phyloP scores from a whole-genome alignment of 441 rosid species.

The Aquilaria agallochum region DNA sequence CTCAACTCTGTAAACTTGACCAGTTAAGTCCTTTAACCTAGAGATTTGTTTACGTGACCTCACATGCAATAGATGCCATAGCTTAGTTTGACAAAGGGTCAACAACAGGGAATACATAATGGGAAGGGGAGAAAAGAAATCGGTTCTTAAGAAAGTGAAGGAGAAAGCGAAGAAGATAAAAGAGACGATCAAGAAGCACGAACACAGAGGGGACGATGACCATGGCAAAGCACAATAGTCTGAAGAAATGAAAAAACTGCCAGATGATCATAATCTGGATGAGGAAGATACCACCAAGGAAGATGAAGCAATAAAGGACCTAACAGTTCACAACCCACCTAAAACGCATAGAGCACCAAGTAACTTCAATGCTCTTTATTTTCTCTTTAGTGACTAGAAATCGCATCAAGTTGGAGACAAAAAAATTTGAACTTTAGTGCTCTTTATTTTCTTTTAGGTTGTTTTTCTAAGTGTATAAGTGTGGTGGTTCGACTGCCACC shows the following conservation, averaged over 20 bases:
- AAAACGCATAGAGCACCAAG: conserved; percentile 42
- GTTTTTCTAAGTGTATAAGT: conserved; percentile 30
- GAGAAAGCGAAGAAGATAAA: conserved; percentile 78
- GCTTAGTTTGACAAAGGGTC: too few relatives aligned
- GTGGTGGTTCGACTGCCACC: conserved; percentile 21
- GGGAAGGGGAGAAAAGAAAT: conserved; percentile 52
- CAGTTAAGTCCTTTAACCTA: too few relatives aligned
- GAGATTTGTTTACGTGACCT: too few relatives aligned
- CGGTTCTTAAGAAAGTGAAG: conserved; percentile 72
- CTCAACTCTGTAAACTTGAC: too few relatives aligned
- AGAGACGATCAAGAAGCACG: conserved; percentile 54
- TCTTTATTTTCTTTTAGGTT: background rate
- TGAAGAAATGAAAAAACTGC: conserved; percentile 9
- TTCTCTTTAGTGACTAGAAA: background rate
- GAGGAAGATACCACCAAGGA: conserved; percentile 43
- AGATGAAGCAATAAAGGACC: conserved; percentile 26
- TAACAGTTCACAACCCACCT: conserved; percentile 38
- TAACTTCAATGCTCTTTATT: conserved; percentile 8
- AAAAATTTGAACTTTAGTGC: background rate
- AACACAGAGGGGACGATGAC: conserved; percentile 35
- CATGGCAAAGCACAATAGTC: conserved; percentile 15
- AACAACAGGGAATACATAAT: background rate
- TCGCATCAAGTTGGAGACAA: background rate
- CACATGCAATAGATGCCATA: too few relatives aligned
- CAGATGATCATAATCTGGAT: conserved; percentile 45